Evolutionary conservation across 1,284 basidiomycete genomes (phyloP).

Genomic region (Ustilago lituana): DNA sequence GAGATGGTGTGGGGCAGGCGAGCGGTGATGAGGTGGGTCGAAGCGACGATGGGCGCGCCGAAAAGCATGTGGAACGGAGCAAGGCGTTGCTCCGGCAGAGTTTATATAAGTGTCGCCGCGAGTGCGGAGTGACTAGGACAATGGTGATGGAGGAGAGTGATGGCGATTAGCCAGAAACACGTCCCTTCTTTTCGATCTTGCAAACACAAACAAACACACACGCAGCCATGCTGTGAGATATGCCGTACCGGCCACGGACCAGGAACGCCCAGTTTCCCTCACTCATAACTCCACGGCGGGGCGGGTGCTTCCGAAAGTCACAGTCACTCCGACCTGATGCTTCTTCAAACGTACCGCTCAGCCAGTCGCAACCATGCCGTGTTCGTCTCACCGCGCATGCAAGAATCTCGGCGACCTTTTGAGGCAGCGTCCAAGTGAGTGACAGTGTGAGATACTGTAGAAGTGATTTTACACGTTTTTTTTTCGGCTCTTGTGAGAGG

Average conservation of each 20-base stretch:
- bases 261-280: too few species aligned
- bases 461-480: too few species aligned
- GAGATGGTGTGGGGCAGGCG: constrained; percentile 14
- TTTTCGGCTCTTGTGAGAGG: constrained; percentile 24
- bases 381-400: neutral
- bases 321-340: neutral
- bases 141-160: neutral
- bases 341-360: neutral
- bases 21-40: constrained; percentile 1
- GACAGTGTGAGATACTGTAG: too few species aligned
- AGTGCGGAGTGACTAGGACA: neutral
- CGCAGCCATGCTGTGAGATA: neutral
- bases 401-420: neutral
- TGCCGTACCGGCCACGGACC: neutral
- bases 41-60: constrained; percentile 9
- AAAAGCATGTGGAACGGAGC: constrained; percentile 23
- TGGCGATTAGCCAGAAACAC: too few species aligned
- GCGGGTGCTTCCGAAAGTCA: constrained; percentile 3
- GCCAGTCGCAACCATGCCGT: neutral
- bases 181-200: too few species aligned
- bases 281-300: constrained; percentile 4
- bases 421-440: too few species aligned
- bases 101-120: neutral
- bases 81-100: constrained; percentile 2
- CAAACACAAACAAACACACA: neutral